phyloP scores from a whole-genome alignment of 2,329 filamentous ascomycete species.

The Arthrobotrys sinensis region DNA sequence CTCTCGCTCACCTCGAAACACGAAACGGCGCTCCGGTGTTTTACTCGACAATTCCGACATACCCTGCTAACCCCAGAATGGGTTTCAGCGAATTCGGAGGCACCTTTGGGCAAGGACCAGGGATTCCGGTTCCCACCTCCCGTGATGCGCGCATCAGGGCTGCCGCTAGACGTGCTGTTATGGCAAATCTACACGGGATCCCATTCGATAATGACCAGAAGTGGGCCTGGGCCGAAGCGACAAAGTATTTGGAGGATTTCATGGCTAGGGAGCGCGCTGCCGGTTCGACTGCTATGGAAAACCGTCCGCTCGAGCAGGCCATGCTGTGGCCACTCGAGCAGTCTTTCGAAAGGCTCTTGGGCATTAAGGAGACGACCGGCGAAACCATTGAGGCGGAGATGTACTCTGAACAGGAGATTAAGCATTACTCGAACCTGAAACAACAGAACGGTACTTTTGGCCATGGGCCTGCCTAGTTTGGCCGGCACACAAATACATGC shows the following conservation, averaged over 20 bases:
- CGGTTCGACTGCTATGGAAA: conserved; percentile 25
- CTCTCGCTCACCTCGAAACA: conserved; percentile 21
- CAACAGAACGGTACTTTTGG: not conserved
- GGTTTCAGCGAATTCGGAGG: conserved; percentile 29
- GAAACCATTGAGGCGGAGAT: not conserved
- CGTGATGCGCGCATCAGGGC: not conserved
- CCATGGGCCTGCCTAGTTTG: not conserved
- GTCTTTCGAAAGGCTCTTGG: conserved; percentile 18
- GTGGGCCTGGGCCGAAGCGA: conserved; percentile 34
- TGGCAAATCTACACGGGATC: conserved; percentile 16
- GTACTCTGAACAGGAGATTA: not conserved
- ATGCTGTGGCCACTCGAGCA: conserved; percentile 50
- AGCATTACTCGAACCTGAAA: conserved; percentile 11
- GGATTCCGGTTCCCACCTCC: not conserved
- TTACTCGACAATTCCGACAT: conserved; percentile 17
- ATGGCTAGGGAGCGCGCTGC: conserved; percentile 41
- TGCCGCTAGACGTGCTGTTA: conserved; percentile 5
- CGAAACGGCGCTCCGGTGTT: conserved; percentile 40
- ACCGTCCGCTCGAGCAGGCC: conserved; percentile 13
- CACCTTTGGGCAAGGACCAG: conserved; percentile 10
- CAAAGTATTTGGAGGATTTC: conserved; percentile 26
- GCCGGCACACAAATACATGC: too few relatives aligned
- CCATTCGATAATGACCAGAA: conserved; percentile 44
- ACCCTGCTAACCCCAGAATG: conserved; percentile 9
- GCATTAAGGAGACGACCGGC: conserved; percentile 15